Evolutionary conservation across 2,329 filamentous ascomycete genomes (phyloP).

Genomic region (Ustilaginoidea virens): DNA sequence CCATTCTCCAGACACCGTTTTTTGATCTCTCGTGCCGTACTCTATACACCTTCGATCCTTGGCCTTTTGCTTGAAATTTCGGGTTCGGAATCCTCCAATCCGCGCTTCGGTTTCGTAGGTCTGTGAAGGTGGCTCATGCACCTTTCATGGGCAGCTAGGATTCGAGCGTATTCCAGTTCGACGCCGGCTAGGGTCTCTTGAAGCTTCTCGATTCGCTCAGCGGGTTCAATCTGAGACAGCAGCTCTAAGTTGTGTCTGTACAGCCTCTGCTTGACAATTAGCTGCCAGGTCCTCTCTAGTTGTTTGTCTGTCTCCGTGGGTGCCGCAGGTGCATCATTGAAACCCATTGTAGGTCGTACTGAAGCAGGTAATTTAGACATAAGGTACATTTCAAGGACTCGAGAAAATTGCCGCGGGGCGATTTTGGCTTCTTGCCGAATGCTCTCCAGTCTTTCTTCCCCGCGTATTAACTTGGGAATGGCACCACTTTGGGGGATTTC

Average conservation of each 20-base stretch:
- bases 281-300: conserved; percentile 53
- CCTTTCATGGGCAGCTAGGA: conserved; percentile 36
- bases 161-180: conserved; percentile 55
- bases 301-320: conserved; percentile 41
- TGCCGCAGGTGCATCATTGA: conserved; percentile 25
- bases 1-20: too few species aligned
- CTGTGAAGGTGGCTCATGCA: conserved; percentile 12
- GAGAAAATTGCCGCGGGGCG: conserved; percentile 57
- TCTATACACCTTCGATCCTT: conserved; percentile 20
- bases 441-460: conserved; percentile 35
- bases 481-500: conserved; percentile 31
- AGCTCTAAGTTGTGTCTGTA: conserved; percentile 61
- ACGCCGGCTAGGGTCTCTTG: conserved; percentile 53
- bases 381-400: conserved; percentile 62
- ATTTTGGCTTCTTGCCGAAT: conserved; percentile 55
- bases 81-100: conserved; percentile 17
- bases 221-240: conserved; percentile 51
- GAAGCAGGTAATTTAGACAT: conserved; percentile 42
- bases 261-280: conserved; percentile 63
- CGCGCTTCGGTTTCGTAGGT: conserved; percentile 29
- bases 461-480: conserved; percentile 39
- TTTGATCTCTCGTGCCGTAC: not conserved
- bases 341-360: conserved; percentile 35
- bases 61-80: conserved; percentile 27
- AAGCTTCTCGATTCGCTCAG: conserved; percentile 57